Evolutionary conservation across 192 early-diverging fungal genomes (phyloP).

Genomic region (Coemansia sp.): DNA sequence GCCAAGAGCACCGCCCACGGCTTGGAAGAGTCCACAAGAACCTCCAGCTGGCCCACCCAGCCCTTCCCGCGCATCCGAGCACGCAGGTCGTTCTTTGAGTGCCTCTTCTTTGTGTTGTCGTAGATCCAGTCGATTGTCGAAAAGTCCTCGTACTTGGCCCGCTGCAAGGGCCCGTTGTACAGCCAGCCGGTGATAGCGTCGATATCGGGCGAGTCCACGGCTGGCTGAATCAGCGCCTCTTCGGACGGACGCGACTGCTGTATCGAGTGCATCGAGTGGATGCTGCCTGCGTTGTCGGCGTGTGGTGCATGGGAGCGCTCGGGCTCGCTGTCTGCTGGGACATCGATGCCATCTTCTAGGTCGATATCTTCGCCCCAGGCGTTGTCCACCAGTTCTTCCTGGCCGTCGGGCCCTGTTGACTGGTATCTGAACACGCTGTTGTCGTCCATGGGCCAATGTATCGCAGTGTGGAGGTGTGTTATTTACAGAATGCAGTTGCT

Average conservation of each 20-base stretch:
- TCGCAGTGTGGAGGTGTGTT: too few species aligned
- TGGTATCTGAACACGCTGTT: too few species aligned
- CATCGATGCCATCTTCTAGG: neutral
- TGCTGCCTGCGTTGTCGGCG: slow-evolving; percentile 14
- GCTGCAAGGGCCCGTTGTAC: slow-evolving; percentile 45
- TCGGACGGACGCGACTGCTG: slow-evolving; percentile 34
- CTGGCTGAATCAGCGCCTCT: slow-evolving; percentile 24
- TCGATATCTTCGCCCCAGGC: too few species aligned
- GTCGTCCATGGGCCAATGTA: too few species aligned
- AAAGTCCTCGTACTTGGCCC: slow-evolving; percentile 51
- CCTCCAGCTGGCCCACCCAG: slow-evolving; percentile 12
- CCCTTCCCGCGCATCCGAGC: slow-evolving; percentile 9
- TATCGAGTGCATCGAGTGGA: slow-evolving; percentile 19
- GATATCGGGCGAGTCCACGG: slow-evolving; percentile 14
- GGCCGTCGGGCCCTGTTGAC: too few species aligned
- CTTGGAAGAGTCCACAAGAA: slow-evolving; percentile 24
- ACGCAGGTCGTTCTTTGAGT: slow-evolving; percentile 23
- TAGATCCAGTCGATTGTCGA: slow-evolving; percentile 54
- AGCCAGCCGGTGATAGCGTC: slow-evolving; percentile 51
- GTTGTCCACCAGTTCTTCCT: too few species aligned
- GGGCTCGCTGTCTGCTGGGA: too few species aligned
- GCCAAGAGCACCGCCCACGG: slow-evolving; percentile 39
- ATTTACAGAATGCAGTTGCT: too few species aligned
- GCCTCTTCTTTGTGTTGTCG: slow-evolving; percentile 44
- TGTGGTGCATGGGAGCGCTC: slow-evolving; percentile 9